Evolutionary conservation across 2,329 filamentous ascomycete species (phyloP), one percentile per base, ranked within the genome.

Genomic region (Reticulascus tulasneorum): DNA sequence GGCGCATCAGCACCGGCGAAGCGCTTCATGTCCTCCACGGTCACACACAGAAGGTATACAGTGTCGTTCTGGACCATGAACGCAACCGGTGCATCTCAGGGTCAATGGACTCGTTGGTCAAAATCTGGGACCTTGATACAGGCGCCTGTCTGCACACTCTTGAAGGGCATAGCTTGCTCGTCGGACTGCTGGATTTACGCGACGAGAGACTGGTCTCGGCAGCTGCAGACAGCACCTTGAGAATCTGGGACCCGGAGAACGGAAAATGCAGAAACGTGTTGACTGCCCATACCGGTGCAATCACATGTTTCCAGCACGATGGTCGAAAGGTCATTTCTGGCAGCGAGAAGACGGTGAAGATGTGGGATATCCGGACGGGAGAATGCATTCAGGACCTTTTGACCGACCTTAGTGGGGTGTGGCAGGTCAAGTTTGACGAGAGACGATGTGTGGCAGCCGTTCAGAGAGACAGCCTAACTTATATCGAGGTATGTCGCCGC

Each of bases 221-320:
- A 1, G 93, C 93, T 6, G 93, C 93, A 1, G 93, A 98, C 54
- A 94, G 88, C 27, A 98, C 93, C 0, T 72, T 98, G 12, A 79
- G 93, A 27, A 95, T 98, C 38, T 98, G 93, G 93, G 90, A 98
- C 51, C 93, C 93, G 0, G 89, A 95, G 56, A 89, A 76, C 28
- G 93, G 93, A 7, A 82, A 86, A 47, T 97, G 93, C 61, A 90
- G 88, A 59, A 89, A 84, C 54, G 91, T 85, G 9, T 71, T 98
- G 39, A 91, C 84, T 49, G 93, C 93, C 0, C 93, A 98, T 54
- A 97, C 91, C 0, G 93, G 91, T 23, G 93, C 93, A 16, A 98
- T 98, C 47, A 98, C 93, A 5, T 98, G 93, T 61, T 98, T 98
- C 63, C 93, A 98, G 62, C 93, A 98, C 51, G 93, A 98, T 56